These are phyloP conservation scores for Pseudoscleropodium purum DNA, from an alignment of 225 moss, liverwort and hornwort species.

Conservation along the genomic window DNA sequence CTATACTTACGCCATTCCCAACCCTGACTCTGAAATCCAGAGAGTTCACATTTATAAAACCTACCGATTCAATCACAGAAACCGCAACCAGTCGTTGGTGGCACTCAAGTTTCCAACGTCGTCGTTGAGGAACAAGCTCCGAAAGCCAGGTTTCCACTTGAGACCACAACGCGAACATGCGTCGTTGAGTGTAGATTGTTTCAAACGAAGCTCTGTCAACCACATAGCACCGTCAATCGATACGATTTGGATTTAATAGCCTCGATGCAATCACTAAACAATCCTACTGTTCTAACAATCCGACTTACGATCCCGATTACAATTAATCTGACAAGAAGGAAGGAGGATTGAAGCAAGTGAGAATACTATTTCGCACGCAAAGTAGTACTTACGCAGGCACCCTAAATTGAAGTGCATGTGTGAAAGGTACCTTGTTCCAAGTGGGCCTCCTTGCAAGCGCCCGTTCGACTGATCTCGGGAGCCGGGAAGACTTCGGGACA, in stretches of 20 bases:
- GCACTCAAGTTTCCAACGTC: background rate
- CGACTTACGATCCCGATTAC: background rate
- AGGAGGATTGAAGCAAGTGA: background rate
- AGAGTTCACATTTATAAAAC: background rate
- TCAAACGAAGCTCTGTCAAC: background rate
- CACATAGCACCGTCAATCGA: background rate
- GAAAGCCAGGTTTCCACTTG: background rate
- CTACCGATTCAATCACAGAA: background rate
- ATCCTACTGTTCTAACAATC: background rate
- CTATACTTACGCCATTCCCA: background rate
- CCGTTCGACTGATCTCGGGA: background rate
- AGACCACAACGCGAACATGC: background rate
- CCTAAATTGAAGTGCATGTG: background rate
- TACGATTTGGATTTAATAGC: background rate
- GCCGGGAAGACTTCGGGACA: background rate
- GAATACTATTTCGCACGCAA: background rate
- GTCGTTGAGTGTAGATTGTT: background rate
- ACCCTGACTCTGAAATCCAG: background rate
- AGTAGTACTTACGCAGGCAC: background rate
- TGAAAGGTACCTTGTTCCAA: background rate
- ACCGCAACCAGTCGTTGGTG: background rate
- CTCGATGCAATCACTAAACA: background rate
- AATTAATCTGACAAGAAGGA: background rate
- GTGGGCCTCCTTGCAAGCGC: background rate
- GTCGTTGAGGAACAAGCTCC: background rate